Conservation (phyloP, 2,329 filamentous ascomycete species). For the Arthrobotrys iridis region DNA sequence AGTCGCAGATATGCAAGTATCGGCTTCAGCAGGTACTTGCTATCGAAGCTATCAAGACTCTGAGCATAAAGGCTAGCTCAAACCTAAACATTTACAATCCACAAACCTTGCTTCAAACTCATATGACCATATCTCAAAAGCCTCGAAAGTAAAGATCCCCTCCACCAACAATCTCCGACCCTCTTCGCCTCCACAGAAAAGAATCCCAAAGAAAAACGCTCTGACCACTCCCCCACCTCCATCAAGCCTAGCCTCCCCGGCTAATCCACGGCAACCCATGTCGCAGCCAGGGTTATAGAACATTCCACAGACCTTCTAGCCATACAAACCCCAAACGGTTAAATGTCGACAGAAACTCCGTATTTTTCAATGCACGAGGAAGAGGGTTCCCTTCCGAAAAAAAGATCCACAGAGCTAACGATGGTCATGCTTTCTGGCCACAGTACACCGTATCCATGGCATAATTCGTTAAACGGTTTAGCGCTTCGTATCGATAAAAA, state of each 20-base stretch:
- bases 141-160: background rate
- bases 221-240: slow-evolving; percentile 28
- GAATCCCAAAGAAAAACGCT: slow-evolving; percentile 23
- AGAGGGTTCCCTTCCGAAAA: background rate
- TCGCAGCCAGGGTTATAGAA: slow-evolving; percentile 40
- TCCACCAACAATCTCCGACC: slow-evolving; percentile 45
- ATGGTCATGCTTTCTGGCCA: slow-evolving; percentile 46
- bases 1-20: background rate
- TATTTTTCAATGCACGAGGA: slow-evolving; percentile 21
- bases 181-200: slow-evolving; percentile 32
- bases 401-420: slow-evolving; percentile 18
- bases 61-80: background rate
- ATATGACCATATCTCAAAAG: background rate
- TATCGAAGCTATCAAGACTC: background rate
- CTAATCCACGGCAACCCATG: slow-evolving; percentile 40
- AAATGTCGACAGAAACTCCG: slow-evolving; percentile 39
- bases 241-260: slow-evolving; percentile 43
- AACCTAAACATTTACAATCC: background rate
- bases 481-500: slow-evolving; percentile 39
- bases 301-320: slow-evolving; percentile 52
- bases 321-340: slow-evolving; percentile 44
- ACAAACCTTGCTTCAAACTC: background rate
- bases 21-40: background rate
- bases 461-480: slow-evolving; percentile 7
- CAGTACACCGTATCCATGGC: slow-evolving; percentile 23